These are phyloP conservation scores for Parastagonospora avenae DNA, from an alignment of 2,329 filamentous ascomycete genomes.

Conservation along the genomic window DNA sequence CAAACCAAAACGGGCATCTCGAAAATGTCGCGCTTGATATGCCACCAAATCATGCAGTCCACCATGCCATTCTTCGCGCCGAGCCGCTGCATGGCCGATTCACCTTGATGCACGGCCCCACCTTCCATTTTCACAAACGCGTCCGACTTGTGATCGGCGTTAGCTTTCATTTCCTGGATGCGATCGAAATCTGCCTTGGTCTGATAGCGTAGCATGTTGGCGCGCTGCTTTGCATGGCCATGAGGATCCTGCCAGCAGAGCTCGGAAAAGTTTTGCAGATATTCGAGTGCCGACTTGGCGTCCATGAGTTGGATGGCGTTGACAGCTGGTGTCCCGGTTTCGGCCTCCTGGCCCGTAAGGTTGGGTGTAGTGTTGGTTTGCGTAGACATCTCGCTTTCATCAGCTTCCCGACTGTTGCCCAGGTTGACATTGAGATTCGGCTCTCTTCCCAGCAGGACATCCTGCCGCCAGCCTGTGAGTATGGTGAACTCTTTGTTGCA, in stretches of 20 bases:
- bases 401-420: constrained; percentile 55
- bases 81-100: constrained; percentile 80
- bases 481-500: constrained; percentile 98
- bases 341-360: constrained; percentile 39
- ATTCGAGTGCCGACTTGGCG: constrained; percentile 89
- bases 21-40: constrained; percentile 94
- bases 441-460: constrained; percentile 84
- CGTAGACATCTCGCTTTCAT: constrained; percentile 46
- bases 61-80: constrained; percentile 86
- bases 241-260: constrained; percentile 90
- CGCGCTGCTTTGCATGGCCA: constrained; percentile 80
- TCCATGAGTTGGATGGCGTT: constrained; percentile 93
- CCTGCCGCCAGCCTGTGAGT: constrained; percentile 90
- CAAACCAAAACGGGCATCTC: constrained; percentile 99
- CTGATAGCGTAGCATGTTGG: constrained; percentile 83
- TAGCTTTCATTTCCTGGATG: constrained; percentile 30
- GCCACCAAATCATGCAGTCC: constrained; percentile 96
- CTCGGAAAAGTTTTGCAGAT: constrained; percentile 93
- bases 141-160: constrained; percentile 30
- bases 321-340: constrained; percentile 68
- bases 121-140: constrained; percentile 37
- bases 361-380: constrained; percentile 54
- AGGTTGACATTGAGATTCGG: constrained; percentile 86
- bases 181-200: constrained; percentile 54
- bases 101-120: constrained; percentile 56